These are phyloP conservation scores for Cadophora luteo-olivacea DNA, from an alignment of 2,329 filamentous ascomycete species.

Conservation along the genomic window DNA sequence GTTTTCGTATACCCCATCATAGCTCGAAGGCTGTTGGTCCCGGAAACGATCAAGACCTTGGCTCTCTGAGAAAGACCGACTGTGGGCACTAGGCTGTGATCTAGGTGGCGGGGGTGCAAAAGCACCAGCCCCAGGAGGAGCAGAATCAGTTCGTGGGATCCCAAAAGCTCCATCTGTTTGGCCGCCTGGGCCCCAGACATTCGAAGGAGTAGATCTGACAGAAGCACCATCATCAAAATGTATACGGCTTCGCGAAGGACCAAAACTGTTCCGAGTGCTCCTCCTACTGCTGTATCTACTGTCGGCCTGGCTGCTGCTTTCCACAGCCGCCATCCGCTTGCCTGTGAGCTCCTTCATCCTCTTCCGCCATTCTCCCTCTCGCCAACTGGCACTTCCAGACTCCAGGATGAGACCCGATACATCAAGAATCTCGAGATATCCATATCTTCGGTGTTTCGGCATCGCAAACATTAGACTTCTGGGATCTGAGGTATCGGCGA, in stretches of 20 bases:
- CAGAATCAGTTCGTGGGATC: conserved; percentile 56
- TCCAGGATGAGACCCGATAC: conserved; percentile 81
- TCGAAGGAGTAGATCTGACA: conserved; percentile 58
- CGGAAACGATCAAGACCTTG: conserved; percentile 40
- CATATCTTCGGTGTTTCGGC: conserved; percentile 85
- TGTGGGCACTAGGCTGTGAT: conserved; percentile 29
- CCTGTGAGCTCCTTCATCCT: conserved; percentile 88
- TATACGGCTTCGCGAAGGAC: conserved; percentile 56
- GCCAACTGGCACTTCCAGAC: conserved; percentile 78
- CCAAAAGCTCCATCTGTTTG: conserved; percentile 30
- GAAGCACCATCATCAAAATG: conserved; percentile 62
- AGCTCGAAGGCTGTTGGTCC: conserved; percentile 31
- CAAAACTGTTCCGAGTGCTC: conserved; percentile 62
- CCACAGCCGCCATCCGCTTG: conserved; percentile 72
- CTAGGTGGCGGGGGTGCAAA: conserved; percentile 30
- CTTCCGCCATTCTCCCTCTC: conserved; percentile 87
- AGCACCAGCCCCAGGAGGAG: conserved; percentile 50
- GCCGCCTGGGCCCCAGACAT: conserved; percentile 38
- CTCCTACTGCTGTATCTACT: conserved; percentile 63
- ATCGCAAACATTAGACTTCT: conserved; percentile 98
- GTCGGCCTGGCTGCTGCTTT: conserved; percentile 47
- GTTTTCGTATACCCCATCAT: conserved; percentile 40
- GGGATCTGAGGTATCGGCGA: conserved; percentile 85
- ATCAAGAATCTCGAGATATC: conserved; percentile 89
- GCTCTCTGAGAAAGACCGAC: conserved; percentile 45